Evolutionary conservation across 352 stramenopile species (phyloP).

Genomic region (Globisporangium mamillatum): DNA sequence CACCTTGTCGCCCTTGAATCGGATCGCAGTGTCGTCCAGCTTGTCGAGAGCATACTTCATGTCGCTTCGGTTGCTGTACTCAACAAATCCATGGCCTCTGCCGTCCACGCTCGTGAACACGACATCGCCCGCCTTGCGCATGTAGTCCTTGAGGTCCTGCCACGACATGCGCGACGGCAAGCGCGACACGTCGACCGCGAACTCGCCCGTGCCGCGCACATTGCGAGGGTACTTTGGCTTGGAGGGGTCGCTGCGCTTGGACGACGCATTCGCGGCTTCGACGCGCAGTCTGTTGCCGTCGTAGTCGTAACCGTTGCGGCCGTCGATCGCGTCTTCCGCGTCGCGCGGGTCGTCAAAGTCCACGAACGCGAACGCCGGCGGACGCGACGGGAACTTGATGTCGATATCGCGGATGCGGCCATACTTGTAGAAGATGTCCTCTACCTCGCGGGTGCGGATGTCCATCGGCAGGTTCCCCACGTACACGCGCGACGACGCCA

Average conservation of each 20-base stretch:
- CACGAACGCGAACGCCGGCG: constrained; percentile 63
- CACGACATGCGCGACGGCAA: constrained; percentile 53
- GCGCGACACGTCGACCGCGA: constrained; percentile 47
- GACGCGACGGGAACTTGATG: constrained; percentile 68
- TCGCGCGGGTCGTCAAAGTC: constrained; percentile 72
- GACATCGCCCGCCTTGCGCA: constrained; percentile 63
- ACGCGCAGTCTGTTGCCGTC: constrained; percentile 57
- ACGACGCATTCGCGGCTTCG: constrained; percentile 43
- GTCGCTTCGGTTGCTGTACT: constrained; percentile 69
- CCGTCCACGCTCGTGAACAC: constrained; percentile 68
- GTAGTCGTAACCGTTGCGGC: constrained; percentile 52
- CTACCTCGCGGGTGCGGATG: constrained; percentile 68
- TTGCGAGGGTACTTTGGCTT: constrained; percentile 37
- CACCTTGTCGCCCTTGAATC: constrained; percentile 42
- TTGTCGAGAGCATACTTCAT: constrained; percentile 69
- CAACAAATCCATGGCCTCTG: constrained; percentile 57
- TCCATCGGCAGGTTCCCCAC: constrained; percentile 77
- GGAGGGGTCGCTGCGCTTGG: constrained; percentile 12
- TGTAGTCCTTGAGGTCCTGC: constrained; percentile 75
- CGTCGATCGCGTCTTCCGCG: constrained; percentile 61
- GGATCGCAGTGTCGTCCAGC: constrained; percentile 62
- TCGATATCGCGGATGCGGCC: constrained; percentile 61
- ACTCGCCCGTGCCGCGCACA: constrained; percentile 55
- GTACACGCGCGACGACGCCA: constrained; percentile 50
- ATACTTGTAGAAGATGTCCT: constrained; percentile 77